Conservation (phyloP, 352 stramenopile genomes). For the Globisporangium yorkense region DNA sequence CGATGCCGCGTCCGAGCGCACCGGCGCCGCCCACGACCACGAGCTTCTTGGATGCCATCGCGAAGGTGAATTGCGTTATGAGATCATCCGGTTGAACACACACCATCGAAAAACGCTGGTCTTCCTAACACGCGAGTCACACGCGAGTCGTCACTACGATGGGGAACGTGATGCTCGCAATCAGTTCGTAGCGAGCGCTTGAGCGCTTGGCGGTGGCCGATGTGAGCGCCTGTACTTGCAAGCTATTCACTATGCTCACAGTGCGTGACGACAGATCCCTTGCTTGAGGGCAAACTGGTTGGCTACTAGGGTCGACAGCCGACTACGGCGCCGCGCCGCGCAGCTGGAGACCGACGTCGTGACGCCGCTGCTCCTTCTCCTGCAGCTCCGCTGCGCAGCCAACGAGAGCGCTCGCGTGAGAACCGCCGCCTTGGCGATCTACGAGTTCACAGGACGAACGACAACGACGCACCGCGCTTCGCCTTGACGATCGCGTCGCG, state of each 20-base stretch:
- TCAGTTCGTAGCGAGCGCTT: too few relatives aligned
- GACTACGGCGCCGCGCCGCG: slow-evolving; percentile 5
- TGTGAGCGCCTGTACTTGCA: neutral
- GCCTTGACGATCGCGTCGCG: slow-evolving; percentile 59
- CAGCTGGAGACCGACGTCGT: slow-evolving; percentile 51
- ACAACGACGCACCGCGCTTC: slow-evolving; percentile 42
- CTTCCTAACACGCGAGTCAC: neutral
- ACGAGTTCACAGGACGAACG: too few relatives aligned
- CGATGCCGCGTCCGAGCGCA: slow-evolving; percentile 64
- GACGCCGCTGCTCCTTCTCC: slow-evolving; percentile 49
- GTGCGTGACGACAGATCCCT: neutral
- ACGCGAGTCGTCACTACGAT: neutral
- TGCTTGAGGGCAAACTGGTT: neutral
- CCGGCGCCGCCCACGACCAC: slow-evolving; percentile 73
- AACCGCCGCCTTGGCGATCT: too few relatives aligned
- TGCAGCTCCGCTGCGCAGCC: slow-evolving; percentile 46
- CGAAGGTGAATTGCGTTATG: neutral
- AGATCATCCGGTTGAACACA: neutral
- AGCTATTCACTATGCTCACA: neutral
- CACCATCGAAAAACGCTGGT: neutral
- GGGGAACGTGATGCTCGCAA: neutral
- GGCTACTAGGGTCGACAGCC: too few relatives aligned
- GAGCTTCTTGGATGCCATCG: slow-evolving; percentile 45
- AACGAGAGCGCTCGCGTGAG: neutral
- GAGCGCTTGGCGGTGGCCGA: too few relatives aligned